Evolutionary conservation across 164 flowering plant species (phyloP), one percentile per base, ranked within the genome.

Genomic region (Vitis labrusca): DNA sequence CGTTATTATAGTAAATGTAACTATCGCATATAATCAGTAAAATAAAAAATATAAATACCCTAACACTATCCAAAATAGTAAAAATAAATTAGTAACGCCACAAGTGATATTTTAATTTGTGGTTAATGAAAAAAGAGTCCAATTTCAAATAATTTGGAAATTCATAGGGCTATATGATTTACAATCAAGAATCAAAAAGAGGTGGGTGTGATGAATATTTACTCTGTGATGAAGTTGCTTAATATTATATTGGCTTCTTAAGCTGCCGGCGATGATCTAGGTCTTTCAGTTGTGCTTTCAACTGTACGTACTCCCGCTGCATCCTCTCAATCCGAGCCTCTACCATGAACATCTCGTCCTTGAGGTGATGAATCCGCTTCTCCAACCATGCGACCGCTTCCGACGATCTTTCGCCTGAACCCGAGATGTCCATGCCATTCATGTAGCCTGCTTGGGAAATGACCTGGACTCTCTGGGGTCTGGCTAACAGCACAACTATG

Each of bases 331-430:
- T 77, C 63, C 88, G 84, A 30, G 86, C 68, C 79, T 90, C 98
- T 15, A 92, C 89, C 85, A 90, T 77, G 47, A 81, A 61, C 93
- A 94, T 86, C 79, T 94, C 99, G 49, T 90, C 97, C 76, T 87
- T 89, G 11, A 94, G 94, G 69, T 82, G 82, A 75, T 84, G 81
- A 37, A 90, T 66, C 65, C 89, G 91, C 71, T 76, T 82, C 72
- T 90, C 92, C 71, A 92, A 64, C 93, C 91, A 92, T 37, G 85
- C 85, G 29, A 78, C 52, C 5, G 79, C 61, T 59, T 86, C 89
- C 14, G 83, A 77, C 9, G 83, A 71, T 71, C 76, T 79, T 54
- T 73, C 85, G 0, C 73, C 71, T 37, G 44, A 0, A 27, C 47
- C 44, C 71, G 5, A 37, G 53, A 50, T 68, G 32, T 76, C 72